A percentile compares a stretch with the other conserved stretches of the same genome.
phyloP scores from a whole-genome alignment of 108 stramenopile genomes.

The Skeletonema menzelii region DNA sequence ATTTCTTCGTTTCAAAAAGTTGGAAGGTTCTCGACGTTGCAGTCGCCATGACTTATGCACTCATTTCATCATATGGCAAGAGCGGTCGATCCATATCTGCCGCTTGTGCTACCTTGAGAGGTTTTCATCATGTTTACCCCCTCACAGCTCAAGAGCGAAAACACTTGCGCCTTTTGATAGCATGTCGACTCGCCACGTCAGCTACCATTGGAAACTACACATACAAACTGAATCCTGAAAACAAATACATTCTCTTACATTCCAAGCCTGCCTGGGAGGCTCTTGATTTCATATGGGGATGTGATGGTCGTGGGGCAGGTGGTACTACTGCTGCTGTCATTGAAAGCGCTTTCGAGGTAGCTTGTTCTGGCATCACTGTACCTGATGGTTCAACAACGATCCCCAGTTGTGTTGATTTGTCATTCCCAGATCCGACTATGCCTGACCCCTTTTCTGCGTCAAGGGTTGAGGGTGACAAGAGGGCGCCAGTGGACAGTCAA shows the following conservation, averaged over 20 bases:
- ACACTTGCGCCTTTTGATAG: slow-evolving; percentile 71
- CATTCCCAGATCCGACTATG: slow-evolving; percentile 76
- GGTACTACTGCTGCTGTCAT: slow-evolving; percentile 39
- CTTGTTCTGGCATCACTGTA: slow-evolving; percentile 47
- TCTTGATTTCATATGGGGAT: slow-evolving; percentile 75
- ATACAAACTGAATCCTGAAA: slow-evolving; percentile 77
- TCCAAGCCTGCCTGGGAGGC: slow-evolving; percentile 86
- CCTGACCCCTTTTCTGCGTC: slow-evolving; percentile 54
- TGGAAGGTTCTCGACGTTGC: slow-evolving; percentile 86
- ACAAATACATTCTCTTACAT: slow-evolving; percentile 85
- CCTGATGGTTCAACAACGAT: slow-evolving; percentile 21
- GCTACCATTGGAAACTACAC: slow-evolving; percentile 83
- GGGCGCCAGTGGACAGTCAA: neutral
- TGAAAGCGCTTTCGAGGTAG: slow-evolving; percentile 57
- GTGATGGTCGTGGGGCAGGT: slow-evolving; percentile 38
- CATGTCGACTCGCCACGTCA: slow-evolving; percentile 76
- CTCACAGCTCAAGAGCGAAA: slow-evolving; percentile 65
- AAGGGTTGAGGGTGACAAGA: slow-evolving; percentile 12
- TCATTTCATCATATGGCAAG: slow-evolving; percentile 79
- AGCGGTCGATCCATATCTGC: slow-evolving; percentile 63
- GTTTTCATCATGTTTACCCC: slow-evolving; percentile 65
- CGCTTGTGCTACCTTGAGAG: slow-evolving; percentile 78
- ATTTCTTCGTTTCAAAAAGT: slow-evolving; percentile 40
- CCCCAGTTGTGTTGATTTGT: slow-evolving; percentile 62
- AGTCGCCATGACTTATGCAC: slow-evolving; percentile 86